Conservation (phyloP, 768 basidiomycete species). For the Leccinum pellstonianum region DNA sequence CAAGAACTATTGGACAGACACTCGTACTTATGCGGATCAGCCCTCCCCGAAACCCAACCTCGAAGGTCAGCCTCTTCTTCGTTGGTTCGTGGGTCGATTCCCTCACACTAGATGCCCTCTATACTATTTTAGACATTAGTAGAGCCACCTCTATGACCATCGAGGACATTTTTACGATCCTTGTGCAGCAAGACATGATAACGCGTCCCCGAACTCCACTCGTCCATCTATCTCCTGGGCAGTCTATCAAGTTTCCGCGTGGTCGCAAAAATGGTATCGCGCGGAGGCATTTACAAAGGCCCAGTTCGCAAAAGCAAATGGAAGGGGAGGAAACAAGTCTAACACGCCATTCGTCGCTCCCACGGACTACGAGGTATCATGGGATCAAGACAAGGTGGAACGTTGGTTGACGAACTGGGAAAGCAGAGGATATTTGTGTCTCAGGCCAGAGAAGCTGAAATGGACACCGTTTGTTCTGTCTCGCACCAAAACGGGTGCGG, state of each 20-base stretch:
- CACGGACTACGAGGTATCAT: slow-evolving; percentile 69
- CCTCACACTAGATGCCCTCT: slow-evolving; percentile 21
- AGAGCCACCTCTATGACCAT: slow-evolving; percentile 84
- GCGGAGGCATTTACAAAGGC: slow-evolving; percentile 60
- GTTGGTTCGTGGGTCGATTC: slow-evolving; percentile 11
- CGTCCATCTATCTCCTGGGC: slow-evolving; percentile 65
- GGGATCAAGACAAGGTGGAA: slow-evolving; percentile 66
- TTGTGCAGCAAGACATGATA: slow-evolving; percentile 77
- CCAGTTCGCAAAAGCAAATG: slow-evolving; percentile 44
- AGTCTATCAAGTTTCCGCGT: slow-evolving; percentile 71
- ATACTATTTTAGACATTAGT: slow-evolving; percentile 65
- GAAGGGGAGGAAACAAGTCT: slow-evolving; percentile 36
- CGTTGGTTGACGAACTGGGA: slow-evolving; percentile 70
- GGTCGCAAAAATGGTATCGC: slow-evolving; percentile 65
- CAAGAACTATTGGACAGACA: slow-evolving; percentile 83
- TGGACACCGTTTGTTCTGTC: slow-evolving; percentile 92
- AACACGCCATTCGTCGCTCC: slow-evolving; percentile 63
- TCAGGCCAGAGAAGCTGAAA: slow-evolving; percentile 82
- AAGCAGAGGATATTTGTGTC: slow-evolving; percentile 70
- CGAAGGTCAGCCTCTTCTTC: slow-evolving; percentile 58
- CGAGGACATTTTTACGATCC: slow-evolving; percentile 80
- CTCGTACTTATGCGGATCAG: slow-evolving; percentile 74
- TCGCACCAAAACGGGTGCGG: slow-evolving; percentile 35
- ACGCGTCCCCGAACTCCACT: slow-evolving; percentile 47
- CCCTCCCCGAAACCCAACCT: slow-evolving; percentile 58